Evolutionary conservation across 1,284 basidiomycete species (phyloP).

Genomic region (Volvariella surrecta): DNA sequence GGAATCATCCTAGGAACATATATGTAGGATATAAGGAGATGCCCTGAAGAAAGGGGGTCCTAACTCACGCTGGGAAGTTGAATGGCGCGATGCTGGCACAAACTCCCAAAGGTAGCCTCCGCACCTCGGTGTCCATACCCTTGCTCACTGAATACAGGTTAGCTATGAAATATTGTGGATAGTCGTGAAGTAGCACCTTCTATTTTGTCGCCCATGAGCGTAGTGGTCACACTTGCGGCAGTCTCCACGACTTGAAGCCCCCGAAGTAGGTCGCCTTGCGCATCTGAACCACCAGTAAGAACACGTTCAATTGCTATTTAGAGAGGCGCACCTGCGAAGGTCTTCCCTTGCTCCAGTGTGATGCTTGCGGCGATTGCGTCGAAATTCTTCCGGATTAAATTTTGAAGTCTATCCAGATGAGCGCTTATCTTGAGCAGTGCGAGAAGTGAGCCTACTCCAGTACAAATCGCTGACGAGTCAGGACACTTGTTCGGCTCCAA

Average conservation of each 20-base stretch:
- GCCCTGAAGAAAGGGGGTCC: no score
- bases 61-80: constrained; percentile 81
- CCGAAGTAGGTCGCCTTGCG: constrained; percentile 89
- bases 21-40: constrained; percentile 10
- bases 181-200: constrained; percentile 49
- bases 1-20: constrained; percentile 80
- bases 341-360: constrained; percentile 90
- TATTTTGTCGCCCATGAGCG: constrained; percentile 83
- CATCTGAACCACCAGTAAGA: constrained; percentile 43
- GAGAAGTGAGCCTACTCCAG: constrained; percentile 56
- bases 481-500: constrained; percentile 83
- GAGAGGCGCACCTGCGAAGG: constrained; percentile 50
- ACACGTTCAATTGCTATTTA: constrained; percentile 1
- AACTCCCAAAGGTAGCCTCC: constrained; percentile 72
- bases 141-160: constrained; percentile 59
- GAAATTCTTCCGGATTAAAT: constrained; percentile 70
- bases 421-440: constrained; percentile 1
- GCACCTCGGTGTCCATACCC: constrained; percentile 94
- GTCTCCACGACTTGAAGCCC: constrained; percentile 94
- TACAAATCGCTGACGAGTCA: constrained; percentile 84
- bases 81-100: constrained; percentile 86
- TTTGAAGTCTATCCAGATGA: constrained; percentile 52
- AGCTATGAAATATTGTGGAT: constrained; percentile 1
- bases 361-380: constrained; percentile 72
- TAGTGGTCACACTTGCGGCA: constrained; percentile 77